Evolutionary conservation across 257 asterid species (phyloP).

Genomic region (Nicotiana attenuata): DNA sequence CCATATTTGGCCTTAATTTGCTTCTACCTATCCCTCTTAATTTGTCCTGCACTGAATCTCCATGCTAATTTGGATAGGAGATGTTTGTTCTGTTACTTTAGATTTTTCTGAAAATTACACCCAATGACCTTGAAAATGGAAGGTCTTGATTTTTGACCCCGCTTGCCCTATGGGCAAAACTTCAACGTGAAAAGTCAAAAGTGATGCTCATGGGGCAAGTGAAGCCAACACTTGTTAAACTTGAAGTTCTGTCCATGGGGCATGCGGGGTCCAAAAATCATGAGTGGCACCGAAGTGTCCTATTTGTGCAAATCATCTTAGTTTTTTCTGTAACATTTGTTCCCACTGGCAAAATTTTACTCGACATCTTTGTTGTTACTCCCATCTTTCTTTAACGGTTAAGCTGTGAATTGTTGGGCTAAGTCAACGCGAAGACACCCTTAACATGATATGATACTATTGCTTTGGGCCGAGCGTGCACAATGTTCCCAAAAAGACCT

Average conservation of each 20-base stretch:
- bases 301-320: too few relatives aligned
- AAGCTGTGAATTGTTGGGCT: neutral
- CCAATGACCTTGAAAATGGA: too few relatives aligned
- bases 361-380: neutral
- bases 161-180: too few relatives aligned
- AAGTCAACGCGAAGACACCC: neutral
- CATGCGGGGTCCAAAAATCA: too few relatives aligned
- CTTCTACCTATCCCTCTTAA: neutral
- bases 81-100: neutral
- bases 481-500: neutral
- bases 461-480: neutral
- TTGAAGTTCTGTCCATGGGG: too few relatives aligned
- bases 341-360: neutral
- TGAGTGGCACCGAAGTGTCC: too few relatives aligned
- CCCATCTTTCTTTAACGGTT: neutral
- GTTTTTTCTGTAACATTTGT: neutral
- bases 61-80: neutral
- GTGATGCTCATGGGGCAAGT: too few relatives aligned
- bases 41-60: neutral
- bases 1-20: neutral
- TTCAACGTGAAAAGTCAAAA: too few relatives aligned
- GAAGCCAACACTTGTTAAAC: too few relatives aligned
- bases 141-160: too few relatives aligned
- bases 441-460: neutral
- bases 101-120: too few relatives aligned